Percentiles rank a stretch among this genome's conserved stretches.
Evolutionary conservation across 2,329 filamentous ascomycete genomes (phyloP).

Genomic region (Alternaria viburni): DNA sequence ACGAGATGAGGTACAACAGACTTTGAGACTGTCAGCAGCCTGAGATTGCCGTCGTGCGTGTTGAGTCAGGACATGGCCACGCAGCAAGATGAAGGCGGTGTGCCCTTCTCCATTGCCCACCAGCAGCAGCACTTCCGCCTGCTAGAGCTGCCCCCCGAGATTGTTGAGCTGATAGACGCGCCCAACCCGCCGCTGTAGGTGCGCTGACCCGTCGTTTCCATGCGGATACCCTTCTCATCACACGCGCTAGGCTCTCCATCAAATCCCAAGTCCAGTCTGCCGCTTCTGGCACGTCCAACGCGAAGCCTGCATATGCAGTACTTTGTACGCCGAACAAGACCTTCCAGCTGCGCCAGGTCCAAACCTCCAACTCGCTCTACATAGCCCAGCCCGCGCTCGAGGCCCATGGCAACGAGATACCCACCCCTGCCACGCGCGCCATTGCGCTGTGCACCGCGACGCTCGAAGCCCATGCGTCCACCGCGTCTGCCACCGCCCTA

Average conservation of each 20-base stretch:
- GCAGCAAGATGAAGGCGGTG: constrained; percentile 48
- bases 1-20: neutral
- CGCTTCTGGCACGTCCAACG: constrained; percentile 21
- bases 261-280: constrained; percentile 41
- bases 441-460: constrained; percentile 54
- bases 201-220: constrained; percentile 19
- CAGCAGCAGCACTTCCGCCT: constrained; percentile 62
- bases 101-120: constrained; percentile 53
- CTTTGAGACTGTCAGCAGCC: neutral
- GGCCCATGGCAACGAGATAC: constrained; percentile 43
- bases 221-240: constrained; percentile 30
- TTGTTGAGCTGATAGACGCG: constrained; percentile 61
- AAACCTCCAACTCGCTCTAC: constrained; percentile 69
- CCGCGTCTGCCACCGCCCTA: constrained; percentile 42
- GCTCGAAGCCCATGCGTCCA: constrained; percentile 51
- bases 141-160: constrained; percentile 65
- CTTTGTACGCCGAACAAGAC: constrained; percentile 65
- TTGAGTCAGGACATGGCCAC: constrained; percentile 46
- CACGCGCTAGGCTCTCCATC: constrained; percentile 41
- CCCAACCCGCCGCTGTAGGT: constrained; percentile 54
- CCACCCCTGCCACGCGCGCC: constrained; percentile 47
- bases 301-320: constrained; percentile 58
- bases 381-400: constrained; percentile 55
- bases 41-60: too few relatives aligned
- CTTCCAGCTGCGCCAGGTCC: constrained; percentile 68